Conservation (phyloP, 306 rosid genomes). For the Cicer yamashitae region DNA sequence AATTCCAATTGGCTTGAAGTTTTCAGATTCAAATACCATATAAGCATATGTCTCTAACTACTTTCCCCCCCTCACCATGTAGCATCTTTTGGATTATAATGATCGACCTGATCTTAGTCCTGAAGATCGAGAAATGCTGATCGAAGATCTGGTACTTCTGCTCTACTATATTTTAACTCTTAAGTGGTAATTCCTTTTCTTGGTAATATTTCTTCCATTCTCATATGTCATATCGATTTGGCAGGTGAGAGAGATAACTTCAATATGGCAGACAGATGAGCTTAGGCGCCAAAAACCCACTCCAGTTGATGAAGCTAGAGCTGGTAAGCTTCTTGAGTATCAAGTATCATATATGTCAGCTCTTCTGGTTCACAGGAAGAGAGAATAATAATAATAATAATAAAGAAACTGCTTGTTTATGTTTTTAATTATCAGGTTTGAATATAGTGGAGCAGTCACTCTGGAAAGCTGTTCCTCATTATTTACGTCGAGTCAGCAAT, state of each 20-base stretch:
- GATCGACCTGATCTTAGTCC: slow-evolving; percentile 82
- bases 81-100: slow-evolving; percentile 87
- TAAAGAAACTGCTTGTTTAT: slow-evolving; percentile 1
- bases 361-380: slow-evolving; percentile 30
- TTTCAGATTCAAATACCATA: slow-evolving; percentile 35
- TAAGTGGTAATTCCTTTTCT: slow-evolving; percentile 23
- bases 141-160: slow-evolving; percentile 87
- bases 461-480: slow-evolving; percentile 98
- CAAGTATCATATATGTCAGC: slow-evolving; percentile 36
- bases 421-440: slow-evolving; percentile 61
- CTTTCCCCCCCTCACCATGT: slow-evolving; percentile 35
- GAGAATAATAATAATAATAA: slow-evolving; percentile 21
- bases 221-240: slow-evolving; percentile 43
- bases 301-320: slow-evolving; percentile 96
- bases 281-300: slow-evolving; percentile 92
- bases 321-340: slow-evolving; percentile 61
- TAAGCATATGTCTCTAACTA: slow-evolving; percentile 40
- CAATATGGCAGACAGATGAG: slow-evolving; percentile 99
- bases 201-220: slow-evolving; percentile 33
- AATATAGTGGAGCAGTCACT: slow-evolving; percentile 97
- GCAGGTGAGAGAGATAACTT: slow-evolving; percentile 92
- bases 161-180: slow-evolving; percentile 43
- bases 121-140: slow-evolving; percentile 87
- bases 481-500: slow-evolving; percentile 91
- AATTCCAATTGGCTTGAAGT: neutral